phyloP scores from a whole-genome alignment of 345 rosid genomes.

The Psidium friedrichsthalianum region DNA sequence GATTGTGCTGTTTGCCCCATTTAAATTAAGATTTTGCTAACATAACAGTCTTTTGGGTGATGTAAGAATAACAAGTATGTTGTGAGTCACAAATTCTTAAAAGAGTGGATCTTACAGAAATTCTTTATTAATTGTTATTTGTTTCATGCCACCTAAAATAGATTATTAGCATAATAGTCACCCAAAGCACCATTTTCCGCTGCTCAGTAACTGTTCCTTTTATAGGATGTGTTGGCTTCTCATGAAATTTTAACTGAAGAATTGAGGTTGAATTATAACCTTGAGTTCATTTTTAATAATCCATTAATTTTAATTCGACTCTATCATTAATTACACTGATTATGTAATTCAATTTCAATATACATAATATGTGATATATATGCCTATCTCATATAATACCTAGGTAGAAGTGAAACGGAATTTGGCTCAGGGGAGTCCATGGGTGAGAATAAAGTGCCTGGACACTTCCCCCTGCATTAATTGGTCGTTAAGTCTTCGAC shows the following conservation, averaged over 20 bases:
- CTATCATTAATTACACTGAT: not conserved
- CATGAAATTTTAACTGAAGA: not conserved
- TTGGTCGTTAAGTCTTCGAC: not conserved
- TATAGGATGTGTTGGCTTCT: not conserved
- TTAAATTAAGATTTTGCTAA: not conserved
- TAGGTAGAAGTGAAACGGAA: not conserved
- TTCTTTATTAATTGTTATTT: no score
- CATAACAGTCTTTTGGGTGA: no score
- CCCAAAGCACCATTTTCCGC: not conserved
- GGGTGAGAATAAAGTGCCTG: not conserved
- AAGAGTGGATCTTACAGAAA: no score
- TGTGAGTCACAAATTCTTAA: no score
- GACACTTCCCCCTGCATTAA: not conserved
- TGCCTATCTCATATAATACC: no score
- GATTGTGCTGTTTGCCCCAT: not conserved
- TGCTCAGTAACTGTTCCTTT: not conserved
- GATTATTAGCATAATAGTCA: no score
- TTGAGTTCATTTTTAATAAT: not conserved
- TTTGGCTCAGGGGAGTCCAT: not conserved
- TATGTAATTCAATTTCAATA: not conserved
- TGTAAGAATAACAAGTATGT: no score
- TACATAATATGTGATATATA: not conserved
- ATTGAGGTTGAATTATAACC: not conserved
- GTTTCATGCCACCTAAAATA: no score
- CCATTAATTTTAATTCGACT: not conserved